A percentile compares a stretch with the other conserved stretches of the same genome.
Conservation (phyloP, 2,329 filamentous ascomycete species). For the Fusarium irregulare region DNA sequence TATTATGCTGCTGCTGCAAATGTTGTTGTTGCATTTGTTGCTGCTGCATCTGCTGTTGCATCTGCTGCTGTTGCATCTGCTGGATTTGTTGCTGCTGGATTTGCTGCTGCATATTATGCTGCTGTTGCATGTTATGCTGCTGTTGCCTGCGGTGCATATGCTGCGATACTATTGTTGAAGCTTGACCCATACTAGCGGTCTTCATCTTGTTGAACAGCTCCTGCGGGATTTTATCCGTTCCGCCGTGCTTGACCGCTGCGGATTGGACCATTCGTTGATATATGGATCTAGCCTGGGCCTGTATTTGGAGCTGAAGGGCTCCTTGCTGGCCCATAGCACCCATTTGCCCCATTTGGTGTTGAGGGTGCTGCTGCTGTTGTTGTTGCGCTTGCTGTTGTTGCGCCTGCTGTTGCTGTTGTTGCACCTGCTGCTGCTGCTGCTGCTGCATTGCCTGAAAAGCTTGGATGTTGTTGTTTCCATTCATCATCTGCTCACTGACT, state of each 20-base stretch:
- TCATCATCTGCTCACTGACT: constrained; percentile 55
- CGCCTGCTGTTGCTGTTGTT: constrained; percentile 48
- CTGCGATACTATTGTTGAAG: constrained; percentile 52
- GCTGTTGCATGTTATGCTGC: constrained; percentile 49
- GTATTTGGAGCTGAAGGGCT: constrained; percentile 49
- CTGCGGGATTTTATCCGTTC: constrained; percentile 58
- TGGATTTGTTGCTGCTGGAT: constrained; percentile 47
- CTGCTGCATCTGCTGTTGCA: constrained; percentile 48
- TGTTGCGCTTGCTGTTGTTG: constrained; percentile 50
- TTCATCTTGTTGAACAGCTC: constrained; percentile 61
- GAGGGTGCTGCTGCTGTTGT: constrained; percentile 49
- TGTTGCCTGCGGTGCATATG: constrained; percentile 31
- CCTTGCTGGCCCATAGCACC: constrained; percentile 48
- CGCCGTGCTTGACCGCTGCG: constrained; percentile 54
- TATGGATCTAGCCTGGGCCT: constrained; percentile 51
- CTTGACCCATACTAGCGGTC: constrained; percentile 54
- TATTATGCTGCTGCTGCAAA: constrained; percentile 45
- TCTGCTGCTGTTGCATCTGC: constrained; percentile 48
- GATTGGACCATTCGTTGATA: constrained; percentile 55
- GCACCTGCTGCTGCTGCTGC: constrained; percentile 50
- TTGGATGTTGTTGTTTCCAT: constrained; percentile 55
- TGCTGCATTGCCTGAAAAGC: constrained; percentile 54
- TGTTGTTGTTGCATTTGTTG: constrained; percentile 41
- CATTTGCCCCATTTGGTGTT: constrained; percentile 43
- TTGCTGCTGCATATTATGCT: constrained; percentile 44